Base-by-base conservation (phyloP, 2,329 filamentous ascomycete species). In the Fusarium anguioides region DNA sequence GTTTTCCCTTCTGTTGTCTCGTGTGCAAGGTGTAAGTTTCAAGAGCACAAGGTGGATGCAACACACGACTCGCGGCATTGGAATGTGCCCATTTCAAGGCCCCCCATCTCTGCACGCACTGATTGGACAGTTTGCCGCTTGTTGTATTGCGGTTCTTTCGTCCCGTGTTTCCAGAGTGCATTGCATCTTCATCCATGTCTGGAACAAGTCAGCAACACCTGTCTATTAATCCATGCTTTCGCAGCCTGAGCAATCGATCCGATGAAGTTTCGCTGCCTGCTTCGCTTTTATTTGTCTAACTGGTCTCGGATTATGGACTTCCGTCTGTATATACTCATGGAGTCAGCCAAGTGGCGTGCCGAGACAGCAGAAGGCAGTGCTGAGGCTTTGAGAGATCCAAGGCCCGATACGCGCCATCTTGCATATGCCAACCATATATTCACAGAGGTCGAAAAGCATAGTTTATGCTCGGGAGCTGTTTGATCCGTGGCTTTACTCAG, bases 401-500 rank as follows among this genome's bases (percentile, higher is more conserved):
- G 58, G 10, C 36, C 60, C 36, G 33, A 41, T 33, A 40, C 33
- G 47, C 8, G 55, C 48, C 27, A 63, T 45, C 33, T 46, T 57
- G 37, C 39, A 26, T 18, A 37, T 31, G 18, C 21, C 26, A 14
- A 15, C 21, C 26, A 40, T 23, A 29, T 23, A 26, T 18, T 31
- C 23, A 4, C 15, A 27, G 41, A 15, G 18, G 8, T 9, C 12
- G 11, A 37, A 17, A 56, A 12, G 27, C 78, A 68, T 2, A 41
- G 48, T 11, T 68, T 75, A 53, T 80, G 81, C 44, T 75, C 31
- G 2, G 56, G 9, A 7, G 47, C 26, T 3, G 42, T 37, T 44
- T 82, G 77, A 83, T 76, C 0, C 80, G 74, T 1, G 80, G 81
- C 35, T 74, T 74, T 66, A 82, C 26, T 5, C 11, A 24, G 17